A percentile compares a stretch with the other conserved stretches of the same genome.
phyloP scores from a whole-genome alignment of 495 filamentous ascomycete species.

The Penicillium malachiteum region DNA sequence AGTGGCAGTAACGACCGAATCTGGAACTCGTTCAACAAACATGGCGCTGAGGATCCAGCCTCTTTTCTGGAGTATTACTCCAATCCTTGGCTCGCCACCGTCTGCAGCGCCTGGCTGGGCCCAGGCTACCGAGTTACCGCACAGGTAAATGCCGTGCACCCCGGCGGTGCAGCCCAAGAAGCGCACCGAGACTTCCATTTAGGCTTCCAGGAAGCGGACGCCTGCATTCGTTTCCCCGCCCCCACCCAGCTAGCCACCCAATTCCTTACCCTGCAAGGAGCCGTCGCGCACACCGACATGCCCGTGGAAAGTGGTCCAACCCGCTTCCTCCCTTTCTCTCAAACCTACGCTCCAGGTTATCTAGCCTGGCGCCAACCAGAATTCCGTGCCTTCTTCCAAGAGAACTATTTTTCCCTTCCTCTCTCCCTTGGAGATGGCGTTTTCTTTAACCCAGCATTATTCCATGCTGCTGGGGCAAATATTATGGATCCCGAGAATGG shows the following conservation, averaged over 20 bases:
- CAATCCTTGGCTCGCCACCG: constrained; percentile 49
- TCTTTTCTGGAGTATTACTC: constrained; percentile 54
- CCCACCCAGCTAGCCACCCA: constrained; percentile 45
- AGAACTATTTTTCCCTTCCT: constrained; percentile 45
- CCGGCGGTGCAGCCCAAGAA: constrained; percentile 50
- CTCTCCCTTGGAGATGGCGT: constrained; percentile 50
- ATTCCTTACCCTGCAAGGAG: constrained; percentile 56
- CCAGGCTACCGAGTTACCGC: constrained; percentile 53
- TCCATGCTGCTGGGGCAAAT: constrained; percentile 58
- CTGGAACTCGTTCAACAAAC: constrained; percentile 60
- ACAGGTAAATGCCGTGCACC: constrained; percentile 57
- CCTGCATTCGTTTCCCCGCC: constrained; percentile 37
- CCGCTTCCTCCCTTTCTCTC: constrained; percentile 53
- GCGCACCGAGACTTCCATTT: constrained; percentile 59
- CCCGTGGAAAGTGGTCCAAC: constrained; percentile 52
- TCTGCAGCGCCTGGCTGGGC: constrained; percentile 51
- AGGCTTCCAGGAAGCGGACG: constrained; percentile 47
- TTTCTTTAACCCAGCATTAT: constrained; percentile 57
- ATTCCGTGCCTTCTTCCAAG: constrained; percentile 49
- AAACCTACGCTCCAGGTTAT: constrained; percentile 51
- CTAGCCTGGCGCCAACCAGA: constrained; percentile 47
- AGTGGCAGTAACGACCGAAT: constrained; percentile 51
- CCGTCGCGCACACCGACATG: constrained; percentile 57
- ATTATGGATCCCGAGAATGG: constrained; percentile 21
- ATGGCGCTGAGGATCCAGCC: constrained; percentile 41